Evolutionary conservation across 306 rosid species (phyloP), one percentile per base, ranked within the genome.

Genomic region (Pterocarpus macrocarpus): DNA sequence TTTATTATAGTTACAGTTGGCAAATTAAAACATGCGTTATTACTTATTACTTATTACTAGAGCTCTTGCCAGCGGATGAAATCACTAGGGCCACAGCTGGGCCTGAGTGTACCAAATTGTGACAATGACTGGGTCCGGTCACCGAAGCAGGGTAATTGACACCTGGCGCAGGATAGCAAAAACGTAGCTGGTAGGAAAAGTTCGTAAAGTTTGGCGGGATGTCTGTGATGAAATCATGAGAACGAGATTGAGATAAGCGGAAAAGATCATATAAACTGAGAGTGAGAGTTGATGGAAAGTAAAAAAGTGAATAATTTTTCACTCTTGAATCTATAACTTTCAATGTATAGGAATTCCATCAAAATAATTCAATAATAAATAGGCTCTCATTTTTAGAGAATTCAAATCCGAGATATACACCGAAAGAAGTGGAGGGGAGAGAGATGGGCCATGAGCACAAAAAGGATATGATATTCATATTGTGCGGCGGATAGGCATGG

Each of bases 161-260:
- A 43, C 28, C 0, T 0, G 52, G 87, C 83, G 87, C 87, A 86
- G 5, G 82, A 50, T 86, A 86, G 85, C 83, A 80, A 86, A 83
- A 33, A 67, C 52, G 81, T 45, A 52, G 83, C 83, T 84, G 87
- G 89, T 80, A 80, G 87, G 81, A 80, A 86, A 86, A 80, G 85
- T 53, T 77, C n/a, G 65, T 47, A 41, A 4, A 36, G 92, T 88
- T 92, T 80, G 91, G 92, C 88, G 86, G 65, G 89, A 83, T 83
- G 87, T 82, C 87, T 39, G 44, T 64, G 34, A 77, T 55, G 7
- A 65, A 65, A 88, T 22, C 28, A 70, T 69, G 77, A 82, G 63
- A 68, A 55, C 66, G 15, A 22, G 81, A 62, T 55, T 71, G 56
- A 64, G 86, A 86, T 56, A 73, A 67, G 79, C 73, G 32, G 10